These are phyloP conservation scores for Ambrosia hybrid DNA, from an alignment of 140 eudicot genomes.

Conservation along the genomic window DNA sequence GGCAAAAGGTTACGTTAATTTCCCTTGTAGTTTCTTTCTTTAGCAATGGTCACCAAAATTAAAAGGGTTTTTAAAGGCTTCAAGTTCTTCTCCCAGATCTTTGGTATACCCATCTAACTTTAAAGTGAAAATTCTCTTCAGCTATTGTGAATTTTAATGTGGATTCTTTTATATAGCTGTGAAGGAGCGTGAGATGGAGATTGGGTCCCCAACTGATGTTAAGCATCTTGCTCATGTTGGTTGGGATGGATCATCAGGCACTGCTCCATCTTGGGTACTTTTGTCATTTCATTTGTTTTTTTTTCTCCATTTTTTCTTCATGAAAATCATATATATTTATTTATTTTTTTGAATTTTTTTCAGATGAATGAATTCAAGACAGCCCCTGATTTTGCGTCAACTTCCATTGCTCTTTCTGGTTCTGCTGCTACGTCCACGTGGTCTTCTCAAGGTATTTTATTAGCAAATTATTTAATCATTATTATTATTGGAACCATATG, in stretches of 20 bases:
- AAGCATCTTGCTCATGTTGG: slow-evolving; percentile 97
- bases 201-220: slow-evolving; percentile 92
- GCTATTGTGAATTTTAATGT: not conserved
- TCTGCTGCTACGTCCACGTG: slow-evolving; percentile 67
- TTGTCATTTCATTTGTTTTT: not conserved
- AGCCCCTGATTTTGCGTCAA: slow-evolving; percentile 69
- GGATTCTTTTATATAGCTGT: slow-evolving; percentile 46
- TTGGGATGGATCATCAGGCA: slow-evolving; percentile 83
- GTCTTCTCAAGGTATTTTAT: slow-evolving; percentile 73
- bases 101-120: slow-evolving; percentile 42
- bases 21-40: not conserved
- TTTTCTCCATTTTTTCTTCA: no score
- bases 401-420: slow-evolving; percentile 73
- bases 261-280: slow-evolving; percentile 84
- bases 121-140: not conserved
- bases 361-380: slow-evolving; percentile 83
- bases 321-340: not conserved
- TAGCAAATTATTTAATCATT: not conserved
- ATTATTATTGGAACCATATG: not conserved
- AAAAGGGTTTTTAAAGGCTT: slow-evolving; percentile 87
- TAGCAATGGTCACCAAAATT: slow-evolving; percentile 68
- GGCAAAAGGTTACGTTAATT: slow-evolving; percentile 19
- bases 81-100: slow-evolving; percentile 73
- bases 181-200: slow-evolving; percentile 85
- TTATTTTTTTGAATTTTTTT: slow-evolving; percentile 2